Conservation (phyloP, 2,329 filamentous ascomycete genomes). For the Cephalotrichum gorgonifer region DNA sequence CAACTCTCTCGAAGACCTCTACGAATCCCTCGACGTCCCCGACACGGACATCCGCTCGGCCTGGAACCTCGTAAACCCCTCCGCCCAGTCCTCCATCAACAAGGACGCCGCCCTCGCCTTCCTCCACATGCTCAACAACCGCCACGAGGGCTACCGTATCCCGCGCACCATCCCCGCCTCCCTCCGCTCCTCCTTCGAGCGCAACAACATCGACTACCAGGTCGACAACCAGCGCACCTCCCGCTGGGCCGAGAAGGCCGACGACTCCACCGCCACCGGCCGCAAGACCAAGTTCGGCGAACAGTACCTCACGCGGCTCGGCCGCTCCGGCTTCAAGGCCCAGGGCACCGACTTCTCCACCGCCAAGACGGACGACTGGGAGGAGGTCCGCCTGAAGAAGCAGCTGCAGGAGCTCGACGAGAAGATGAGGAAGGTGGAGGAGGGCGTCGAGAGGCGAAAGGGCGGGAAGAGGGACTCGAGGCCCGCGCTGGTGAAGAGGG, state of each 20-base stretch:
- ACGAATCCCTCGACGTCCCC: constrained; percentile 66
- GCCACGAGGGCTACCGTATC: constrained; percentile 91
- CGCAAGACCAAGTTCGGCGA: constrained; percentile 97
- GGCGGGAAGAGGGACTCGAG: constrained; percentile 63
- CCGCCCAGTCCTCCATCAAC: constrained; percentile 69
- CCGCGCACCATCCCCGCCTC: constrained; percentile 84
- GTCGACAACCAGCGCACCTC: constrained; percentile 64
- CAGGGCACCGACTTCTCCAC: constrained; percentile 83
- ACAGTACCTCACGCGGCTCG: constrained; percentile 85
- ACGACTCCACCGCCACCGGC: constrained; percentile 73
- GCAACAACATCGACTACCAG: constrained; percentile 94
- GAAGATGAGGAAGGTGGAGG: constrained; percentile 76
- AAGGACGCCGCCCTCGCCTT: constrained; percentile 94
- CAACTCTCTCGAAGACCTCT: constrained; percentile 68
- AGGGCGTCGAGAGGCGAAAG: constrained; percentile 53
- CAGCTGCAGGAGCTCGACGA: constrained; percentile 82
- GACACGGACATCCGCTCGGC: constrained; percentile 78
- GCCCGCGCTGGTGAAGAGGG: constrained; percentile 85
- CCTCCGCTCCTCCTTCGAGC: constrained; percentile 85
- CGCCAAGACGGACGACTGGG: constrained; percentile 88
- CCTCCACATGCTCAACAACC: constrained; percentile 90
- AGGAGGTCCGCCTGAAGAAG: constrained; percentile 90
- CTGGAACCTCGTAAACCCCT: constrained; percentile 97
- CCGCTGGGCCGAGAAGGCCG: constrained; percentile 68
- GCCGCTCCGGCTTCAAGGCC: constrained; percentile 70